Evolutionary conservation across 345 rosid genomes (phyloP), one percentile per base, ranked within the genome.

Genomic region (Brassica juncea): DNA sequence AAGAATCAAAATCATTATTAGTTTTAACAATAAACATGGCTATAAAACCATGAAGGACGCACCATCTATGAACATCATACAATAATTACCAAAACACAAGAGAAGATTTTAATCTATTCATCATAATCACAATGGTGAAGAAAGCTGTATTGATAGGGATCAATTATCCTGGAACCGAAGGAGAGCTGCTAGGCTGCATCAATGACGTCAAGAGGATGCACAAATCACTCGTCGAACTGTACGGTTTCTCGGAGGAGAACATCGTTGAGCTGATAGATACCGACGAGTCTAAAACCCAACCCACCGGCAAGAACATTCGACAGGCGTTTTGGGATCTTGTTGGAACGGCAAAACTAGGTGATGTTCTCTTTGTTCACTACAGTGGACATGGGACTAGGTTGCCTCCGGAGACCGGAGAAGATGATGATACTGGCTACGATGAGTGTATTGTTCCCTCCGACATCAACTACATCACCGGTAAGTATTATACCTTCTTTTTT

Each of bases 371-470:
- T 67, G 90, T 91, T 27, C 98, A 93, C 72, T 93, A 89, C 86
- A 93, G 96, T 72, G 98, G 97, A 21, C 98, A 93, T 37, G 98
- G 96, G 55, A 91, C 92, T 5, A 86, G 97, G 81, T 88, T 93
- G 21, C 94, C 97, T 0, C 88, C 97, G 30, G 94, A 93, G 89
- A 87, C 96, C 5, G 97, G 96, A 7, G 96, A 93, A 77, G 91
- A 89, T 12, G 98, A 93, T 74, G 96, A 93, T 68, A 93, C 96
- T 61, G 97, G 94, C 25, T 93, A 76, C 59, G 98, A 91, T 74
- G 98, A 91, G 81, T 91, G 98, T 84, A 87, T 93, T 71, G 96
- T 89, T 15, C 98, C 98, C 19, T 86, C 83, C 76, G 98, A 93
- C 68, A 86, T 83, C 88, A 92, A 89, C 77, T 90, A 89, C 75